Evolutionary conservation across 2,329 filamentous ascomycete species (phyloP).

Genomic region (Leptographium galeiforme): DNA sequence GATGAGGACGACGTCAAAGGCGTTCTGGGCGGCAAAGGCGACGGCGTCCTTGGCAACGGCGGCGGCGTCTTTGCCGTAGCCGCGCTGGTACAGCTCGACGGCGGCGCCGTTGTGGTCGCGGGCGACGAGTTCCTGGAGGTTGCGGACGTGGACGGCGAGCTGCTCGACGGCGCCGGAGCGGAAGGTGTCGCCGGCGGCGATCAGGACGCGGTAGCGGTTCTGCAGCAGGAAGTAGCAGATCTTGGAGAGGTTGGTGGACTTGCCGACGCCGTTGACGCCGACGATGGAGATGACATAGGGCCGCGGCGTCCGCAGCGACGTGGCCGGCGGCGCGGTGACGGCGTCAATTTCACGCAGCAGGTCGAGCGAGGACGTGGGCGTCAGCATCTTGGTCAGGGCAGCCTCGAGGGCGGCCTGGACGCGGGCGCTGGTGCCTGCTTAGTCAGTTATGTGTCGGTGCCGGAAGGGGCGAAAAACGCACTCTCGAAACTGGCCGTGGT

Average conservation of each 20-base stretch:
- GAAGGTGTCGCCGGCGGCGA: constrained; percentile 93
- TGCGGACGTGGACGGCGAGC: constrained; percentile 85
- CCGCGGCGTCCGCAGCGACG: constrained; percentile 50
- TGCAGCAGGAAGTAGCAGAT: constrained; percentile 96
- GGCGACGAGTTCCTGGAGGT: constrained; percentile 74
- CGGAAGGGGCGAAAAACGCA: constrained; percentile 14
- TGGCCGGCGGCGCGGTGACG: constrained; percentile 52
- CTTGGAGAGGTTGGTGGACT: constrained; percentile 94
- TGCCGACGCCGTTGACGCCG: constrained; percentile 94
- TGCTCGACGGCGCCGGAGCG: constrained; percentile 95
- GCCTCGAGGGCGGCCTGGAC: constrained; percentile 82
- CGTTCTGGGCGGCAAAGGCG: constrained; percentile 56
- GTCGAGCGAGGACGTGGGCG: constrained; percentile 87
- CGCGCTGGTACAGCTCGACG: constrained; percentile 90
- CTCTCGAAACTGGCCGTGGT: constrained; percentile 88
- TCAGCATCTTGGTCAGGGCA: constrained; percentile 87
- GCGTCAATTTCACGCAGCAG: constrained; percentile 85
- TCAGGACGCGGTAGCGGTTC: constrained; percentile 90
- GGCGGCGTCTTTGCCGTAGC: constrained; percentile 94
- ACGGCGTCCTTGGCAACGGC: constrained; percentile 92
- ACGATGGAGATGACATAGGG: constrained; percentile 98
- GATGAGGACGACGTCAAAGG: constrained; percentile 88
- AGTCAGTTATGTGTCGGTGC: background rate
- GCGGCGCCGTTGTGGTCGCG: constrained; percentile 61
- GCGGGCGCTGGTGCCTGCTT: constrained; percentile 56